phyloP scores from a whole-genome alignment of 805 yeast species.

The Saturnispora gosingensis region DNA sequence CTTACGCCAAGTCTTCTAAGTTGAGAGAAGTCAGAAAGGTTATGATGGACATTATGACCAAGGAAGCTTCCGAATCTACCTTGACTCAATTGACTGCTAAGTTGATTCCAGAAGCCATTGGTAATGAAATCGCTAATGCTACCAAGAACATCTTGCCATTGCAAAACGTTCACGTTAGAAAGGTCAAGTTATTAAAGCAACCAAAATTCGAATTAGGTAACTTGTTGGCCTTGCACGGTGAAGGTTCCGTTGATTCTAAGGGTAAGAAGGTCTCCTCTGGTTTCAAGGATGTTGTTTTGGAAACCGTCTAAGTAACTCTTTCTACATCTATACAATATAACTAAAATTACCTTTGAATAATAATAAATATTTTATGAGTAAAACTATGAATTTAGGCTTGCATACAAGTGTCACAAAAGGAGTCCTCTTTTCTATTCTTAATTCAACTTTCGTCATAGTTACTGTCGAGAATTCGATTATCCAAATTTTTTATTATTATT shows the following conservation, averaged over 20 bases:
- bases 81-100: slow-evolving; percentile 94
- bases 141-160: slow-evolving; percentile 93
- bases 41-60: slow-evolving; percentile 92
- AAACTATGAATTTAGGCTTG: background rate
- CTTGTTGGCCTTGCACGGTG: slow-evolving; percentile 96
- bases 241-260: slow-evolving; percentile 85
- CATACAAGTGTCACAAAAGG: background rate
- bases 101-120: slow-evolving; percentile 97
- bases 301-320: slow-evolving; percentile 63
- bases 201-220: slow-evolving; percentile 98
- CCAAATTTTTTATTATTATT: background rate
- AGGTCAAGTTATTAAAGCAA: slow-evolving; percentile 96
- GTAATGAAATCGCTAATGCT: slow-evolving; percentile 96
- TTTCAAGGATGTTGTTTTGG: slow-evolving; percentile 98
- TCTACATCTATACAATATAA: slow-evolving; percentile 9
- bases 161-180: slow-evolving; percentile 98
- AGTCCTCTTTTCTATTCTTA: background rate
- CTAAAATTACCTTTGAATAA: slow-evolving; percentile 8
- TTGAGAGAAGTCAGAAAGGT: slow-evolving; percentile 96
- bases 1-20: slow-evolving; percentile 96
- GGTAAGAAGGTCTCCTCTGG: slow-evolving; percentile 93
- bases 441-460: no score
- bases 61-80: slow-evolving; percentile 92
- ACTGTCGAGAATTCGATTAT: no score
- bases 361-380: slow-evolving; percentile 3